phyloP scores from a whole-genome alignment of 2,329 filamentous ascomycete genomes.

The Sclerotinia sclerotiorum region DNA sequence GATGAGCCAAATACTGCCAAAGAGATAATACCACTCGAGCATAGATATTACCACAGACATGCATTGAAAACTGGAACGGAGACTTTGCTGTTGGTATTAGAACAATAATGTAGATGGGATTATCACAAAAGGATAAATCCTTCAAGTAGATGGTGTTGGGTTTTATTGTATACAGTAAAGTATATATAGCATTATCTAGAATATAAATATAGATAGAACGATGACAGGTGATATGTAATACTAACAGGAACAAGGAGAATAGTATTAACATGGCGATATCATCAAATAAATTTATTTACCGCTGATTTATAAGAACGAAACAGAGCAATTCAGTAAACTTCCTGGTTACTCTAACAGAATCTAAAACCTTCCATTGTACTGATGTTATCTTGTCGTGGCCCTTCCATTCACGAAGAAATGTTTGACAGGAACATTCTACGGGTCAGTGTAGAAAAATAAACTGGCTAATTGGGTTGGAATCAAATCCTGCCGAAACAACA shows the following conservation, averaged over 20 bases:
- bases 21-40: background rate
- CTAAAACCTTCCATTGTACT: background rate
- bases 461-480: background rate
- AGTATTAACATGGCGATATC: constrained; percentile 8
- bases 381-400: background rate
- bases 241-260: constrained; percentile 1
- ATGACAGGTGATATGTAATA: background rate
- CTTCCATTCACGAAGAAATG: background rate
- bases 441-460: background rate
- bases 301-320: constrained; percentile 2
- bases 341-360: background rate
- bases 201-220: background rate
- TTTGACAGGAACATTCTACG: background rate
- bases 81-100: background rate
- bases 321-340: background rate
- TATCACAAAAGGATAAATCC: constrained; percentile 1
- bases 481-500: background rate
- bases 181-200: background rate
- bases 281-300: background rate
- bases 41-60: background rate
- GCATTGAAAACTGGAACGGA: background rate
- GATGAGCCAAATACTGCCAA: background rate
- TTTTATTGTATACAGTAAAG: constrained; percentile 6
- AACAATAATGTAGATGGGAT: background rate
- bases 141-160: too few relatives aligned